A percentile compares a stretch with the other conserved stretches of the same genome.
These are phyloP conservation scores for Cercophora scortea DNA, from an alignment of 495 filamentous ascomycete genomes.

Conservation along the genomic window DNA sequence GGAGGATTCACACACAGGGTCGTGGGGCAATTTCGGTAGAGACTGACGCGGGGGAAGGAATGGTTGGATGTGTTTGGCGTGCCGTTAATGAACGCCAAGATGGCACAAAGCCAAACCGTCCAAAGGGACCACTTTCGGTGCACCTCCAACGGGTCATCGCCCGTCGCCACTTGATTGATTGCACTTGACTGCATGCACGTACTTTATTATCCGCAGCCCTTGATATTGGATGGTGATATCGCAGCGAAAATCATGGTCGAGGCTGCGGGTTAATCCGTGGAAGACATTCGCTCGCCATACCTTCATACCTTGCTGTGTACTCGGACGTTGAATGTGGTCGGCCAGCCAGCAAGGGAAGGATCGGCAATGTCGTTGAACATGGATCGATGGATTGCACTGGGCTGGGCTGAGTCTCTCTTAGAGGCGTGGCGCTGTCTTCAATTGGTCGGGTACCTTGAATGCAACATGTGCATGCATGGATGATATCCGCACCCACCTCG, in stretches of 20 bases:
- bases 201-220: not conserved
- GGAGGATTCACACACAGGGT: not conserved
- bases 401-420: not conserved
- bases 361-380: not conserved
- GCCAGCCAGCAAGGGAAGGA: not conserved
- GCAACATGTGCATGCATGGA: not conserved
- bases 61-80: not conserved
- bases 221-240: not conserved
- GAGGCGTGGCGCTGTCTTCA: not conserved
- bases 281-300: too few species aligned
- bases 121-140: too few species aligned
- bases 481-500: not conserved
- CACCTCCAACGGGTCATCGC: not conserved
- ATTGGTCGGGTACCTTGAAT: not conserved
- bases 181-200: not conserved
- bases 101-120: not conserved
- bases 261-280: too few species aligned
- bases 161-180: not conserved
- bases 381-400: not conserved
- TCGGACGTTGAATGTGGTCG: not conserved
- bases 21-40: slow-evolving; percentile 7
- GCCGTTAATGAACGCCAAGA: slow-evolving; percentile 1
- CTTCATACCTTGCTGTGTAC: too few species aligned
- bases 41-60: not conserved
- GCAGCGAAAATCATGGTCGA: not conserved